A percentile compares a stretch with the other conserved stretches of the same genome.
These are phyloP conservation scores for Ceratocystis colombiana DNA, from an alignment of 2,329 filamentous ascomycete species.

Conservation along the genomic window DNA sequence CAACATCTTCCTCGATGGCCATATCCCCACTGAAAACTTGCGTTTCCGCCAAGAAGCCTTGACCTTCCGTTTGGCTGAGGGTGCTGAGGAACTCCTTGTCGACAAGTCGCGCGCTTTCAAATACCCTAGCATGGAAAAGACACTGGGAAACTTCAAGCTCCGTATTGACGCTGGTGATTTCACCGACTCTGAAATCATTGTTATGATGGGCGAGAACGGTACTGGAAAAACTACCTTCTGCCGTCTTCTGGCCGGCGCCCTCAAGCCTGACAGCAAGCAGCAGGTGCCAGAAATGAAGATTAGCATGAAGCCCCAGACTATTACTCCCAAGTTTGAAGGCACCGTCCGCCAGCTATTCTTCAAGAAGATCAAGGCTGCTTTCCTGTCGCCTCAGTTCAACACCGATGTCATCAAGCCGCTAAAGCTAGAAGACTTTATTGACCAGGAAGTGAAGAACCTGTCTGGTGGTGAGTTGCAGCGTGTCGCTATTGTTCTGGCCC, in stretches of 20 bases:
- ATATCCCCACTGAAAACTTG: slow-evolving; percentile 96
- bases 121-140: slow-evolving; percentile 90
- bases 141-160: slow-evolving; percentile 77
- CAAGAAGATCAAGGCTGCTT: slow-evolving; percentile 98
- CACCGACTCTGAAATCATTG: slow-evolving; percentile 95
- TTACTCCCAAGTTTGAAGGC: slow-evolving; percentile 94
- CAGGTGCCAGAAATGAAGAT: slow-evolving; percentile 90
- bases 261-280: slow-evolving; percentile 74
- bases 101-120: slow-evolving; percentile 77
- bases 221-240: slow-evolving; percentile 99
- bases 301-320: slow-evolving; percentile 99
- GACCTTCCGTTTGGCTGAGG: slow-evolving; percentile 87
- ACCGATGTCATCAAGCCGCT: slow-evolving; percentile 99
- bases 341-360: slow-evolving; percentile 97
- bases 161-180: slow-evolving; percentile 74
- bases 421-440: slow-evolving; percentile 97
- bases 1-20: slow-evolving; percentile 97
- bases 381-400: slow-evolving; percentile 96
- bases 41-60: slow-evolving; percentile 96
- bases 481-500: slow-evolving; percentile 94
- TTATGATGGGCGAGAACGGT: slow-evolving; percentile 99
- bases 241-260: slow-evolving; percentile 82
- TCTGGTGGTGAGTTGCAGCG: slow-evolving; percentile 99
- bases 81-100: slow-evolving; percentile 73
- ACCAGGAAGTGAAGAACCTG: slow-evolving; percentile 97